Conservation (phyloP, 371 early-diverging fungal species). For the Apophysomyces ossiformis region DNA sequence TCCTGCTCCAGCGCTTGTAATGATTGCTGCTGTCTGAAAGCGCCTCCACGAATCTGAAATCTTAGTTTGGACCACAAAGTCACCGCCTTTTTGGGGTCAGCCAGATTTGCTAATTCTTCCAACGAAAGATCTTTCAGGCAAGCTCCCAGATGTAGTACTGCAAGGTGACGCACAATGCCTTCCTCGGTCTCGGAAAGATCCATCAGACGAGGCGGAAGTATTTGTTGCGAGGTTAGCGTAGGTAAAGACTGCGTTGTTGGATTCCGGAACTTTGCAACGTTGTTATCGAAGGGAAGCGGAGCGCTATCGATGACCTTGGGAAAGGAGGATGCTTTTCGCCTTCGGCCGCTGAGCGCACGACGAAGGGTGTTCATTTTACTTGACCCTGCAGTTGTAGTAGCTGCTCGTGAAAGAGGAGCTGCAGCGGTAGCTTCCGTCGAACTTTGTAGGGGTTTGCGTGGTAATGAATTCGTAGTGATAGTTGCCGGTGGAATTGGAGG, state of each 20-base stretch:
- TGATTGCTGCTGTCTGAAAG: not conserved
- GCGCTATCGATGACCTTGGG: not conserved
- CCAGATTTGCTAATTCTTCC: constrained; percentile 63
- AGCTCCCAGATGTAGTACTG: constrained; percentile 67
- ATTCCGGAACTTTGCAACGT: not conserved
- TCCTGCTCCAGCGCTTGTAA: not conserved
- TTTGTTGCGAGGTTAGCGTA: not conserved
- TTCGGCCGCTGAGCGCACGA: constrained; percentile 15
- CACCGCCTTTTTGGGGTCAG: constrained; percentile 59
- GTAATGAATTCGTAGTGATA: not conserved
- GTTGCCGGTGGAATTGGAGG: not conserved
- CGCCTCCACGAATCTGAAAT: constrained; percentile 16
- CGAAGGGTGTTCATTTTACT: constrained; percentile 8
- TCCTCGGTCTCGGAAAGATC: constrained; percentile 52
- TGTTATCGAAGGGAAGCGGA: constrained; percentile 2
- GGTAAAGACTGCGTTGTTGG: not conserved
- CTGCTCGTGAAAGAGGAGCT: not conserved
- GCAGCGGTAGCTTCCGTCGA: not conserved
- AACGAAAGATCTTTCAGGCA: constrained; percentile 60
- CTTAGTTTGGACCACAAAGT: constrained; percentile 67
- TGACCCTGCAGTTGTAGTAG: not conserved
- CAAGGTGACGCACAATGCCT: constrained; percentile 77
- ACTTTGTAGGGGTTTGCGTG: constrained; percentile 4
- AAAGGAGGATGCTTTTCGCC: not conserved
- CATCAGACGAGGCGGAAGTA: not conserved